These are phyloP conservation scores for Cicer pinnatifidum DNA, from an alignment of 306 rosid genomes.

Conservation along the genomic window DNA sequence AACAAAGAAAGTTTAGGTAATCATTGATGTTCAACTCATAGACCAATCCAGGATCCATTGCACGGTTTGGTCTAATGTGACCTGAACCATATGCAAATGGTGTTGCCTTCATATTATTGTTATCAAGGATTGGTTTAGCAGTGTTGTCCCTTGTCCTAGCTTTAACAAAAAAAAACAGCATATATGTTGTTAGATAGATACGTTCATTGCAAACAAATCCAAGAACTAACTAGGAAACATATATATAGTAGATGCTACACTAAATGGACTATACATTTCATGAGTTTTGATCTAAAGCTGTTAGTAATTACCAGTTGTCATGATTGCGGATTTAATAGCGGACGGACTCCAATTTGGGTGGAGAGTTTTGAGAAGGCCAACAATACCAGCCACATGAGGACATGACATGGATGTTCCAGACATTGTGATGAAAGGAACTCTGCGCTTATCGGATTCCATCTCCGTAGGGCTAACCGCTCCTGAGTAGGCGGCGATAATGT, in stretches of 20 bases:
- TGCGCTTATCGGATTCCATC: slow-evolving; percentile 48
- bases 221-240: neutral
- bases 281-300: neutral
- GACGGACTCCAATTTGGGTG: slow-evolving; percentile 72
- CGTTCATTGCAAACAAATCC: neutral
- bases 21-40: slow-evolving; percentile 62
- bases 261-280: neutral
- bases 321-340: slow-evolving; percentile 69
- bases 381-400: slow-evolving; percentile 78
- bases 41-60: slow-evolving; percentile 80
- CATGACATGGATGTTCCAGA: slow-evolving; percentile 90
- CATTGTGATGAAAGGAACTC: slow-evolving; percentile 54
- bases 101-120: slow-evolving; percentile 39
- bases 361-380: slow-evolving; percentile 67
- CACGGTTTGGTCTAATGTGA: slow-evolving; percentile 70
- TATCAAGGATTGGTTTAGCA: slow-evolving; percentile 51
- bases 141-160: slow-evolving; percentile 62
- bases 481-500: slow-evolving; percentile 66
- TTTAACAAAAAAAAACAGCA: neutral
- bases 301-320: slow-evolving; percentile 58
- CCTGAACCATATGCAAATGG: slow-evolving; percentile 66
- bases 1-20: slow-evolving; percentile 70
- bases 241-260: neutral
- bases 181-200: neutral
- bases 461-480: slow-evolving; percentile 56